Base-by-base conservation (phyloP, 225 moss, liverwort and hornwort genomes). In the Physcomitrellopsis africana region DNA sequence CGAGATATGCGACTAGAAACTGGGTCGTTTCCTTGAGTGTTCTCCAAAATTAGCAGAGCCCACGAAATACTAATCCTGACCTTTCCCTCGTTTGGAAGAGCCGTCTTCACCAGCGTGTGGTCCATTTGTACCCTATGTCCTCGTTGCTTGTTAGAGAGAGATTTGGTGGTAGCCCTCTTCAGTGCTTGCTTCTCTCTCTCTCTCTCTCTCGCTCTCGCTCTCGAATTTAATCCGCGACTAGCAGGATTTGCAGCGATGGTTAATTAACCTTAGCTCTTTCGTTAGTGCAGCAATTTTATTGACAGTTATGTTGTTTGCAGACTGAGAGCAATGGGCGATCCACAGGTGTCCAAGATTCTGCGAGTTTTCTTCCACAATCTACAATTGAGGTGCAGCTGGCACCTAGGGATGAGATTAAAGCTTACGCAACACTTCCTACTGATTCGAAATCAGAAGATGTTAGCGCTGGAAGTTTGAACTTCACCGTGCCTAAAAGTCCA, bases 281-380 rank as follows among this genome's bases (percentile, higher is more conserved):
- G 12, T 14, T 19, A 20, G 48, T 69, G 12, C 5, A 14, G 45
- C 55, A 17, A 45, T 12, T 59, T 65, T 48, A 73, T 73, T 80
- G 59, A 77, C 74, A 24, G 8, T 29, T 53, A 18, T 72, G 57
- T 66, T 23, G 17, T 76, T 2, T 88, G 85, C 85, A 85, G 82
- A 72, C 47, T 74, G 78, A 72, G 61, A 46, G 54, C 61, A 75
- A 78, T 56, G 75, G 68, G 56, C 72, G 75, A 69, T 46, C 48
- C 56, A 29, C 85, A 45, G 55, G 52, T 72, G 63, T 29, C 68
- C 68, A 69, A 44, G 68, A 43, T 78, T 74, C 60, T 78, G 75
- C 67, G 63, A 51, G 18, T 24, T 10, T 49, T 61, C 5, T 23
- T 66, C 59, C 37, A 9, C 72, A 80, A 29, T 78, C 71, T 18